Evolutionary conservation across 2,329 filamentous ascomycete genomes (phyloP).

Genomic region (Mycosphaerelloides madeirae): DNA sequence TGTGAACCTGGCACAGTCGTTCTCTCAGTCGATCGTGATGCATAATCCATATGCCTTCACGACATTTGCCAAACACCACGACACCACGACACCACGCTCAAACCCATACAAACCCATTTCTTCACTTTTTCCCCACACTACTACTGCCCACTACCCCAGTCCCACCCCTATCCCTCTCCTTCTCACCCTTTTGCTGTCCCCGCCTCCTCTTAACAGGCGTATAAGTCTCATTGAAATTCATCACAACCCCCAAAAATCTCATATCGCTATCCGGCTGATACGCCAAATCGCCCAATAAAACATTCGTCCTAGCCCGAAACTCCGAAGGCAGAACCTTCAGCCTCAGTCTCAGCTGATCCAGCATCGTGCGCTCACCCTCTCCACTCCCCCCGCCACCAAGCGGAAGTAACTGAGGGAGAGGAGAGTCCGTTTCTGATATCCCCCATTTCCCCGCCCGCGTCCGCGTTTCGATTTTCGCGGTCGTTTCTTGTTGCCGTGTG

Average conservation of each 20-base stretch:
- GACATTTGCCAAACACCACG: too few species aligned
- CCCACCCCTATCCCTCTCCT: too few species aligned
- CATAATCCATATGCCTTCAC: too few species aligned
- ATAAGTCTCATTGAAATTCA: slow-evolving; percentile 99
- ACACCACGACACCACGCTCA: too few species aligned
- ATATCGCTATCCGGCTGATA: slow-evolving; percentile 94
- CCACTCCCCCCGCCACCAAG: slow-evolving; percentile 38
- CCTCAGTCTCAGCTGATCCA: slow-evolving; percentile 70
- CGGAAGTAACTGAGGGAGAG: slow-evolving; percentile 35
- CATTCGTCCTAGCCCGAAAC: slow-evolving; percentile 72
- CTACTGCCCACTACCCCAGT: too few species aligned
- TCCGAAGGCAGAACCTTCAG: slow-evolving; percentile 67
- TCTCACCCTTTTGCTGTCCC: not conserved
- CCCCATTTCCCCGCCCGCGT: slow-evolving; percentile 63
- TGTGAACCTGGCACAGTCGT: too few species aligned
- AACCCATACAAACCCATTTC: too few species aligned
- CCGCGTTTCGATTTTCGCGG: slow-evolving; percentile 64
- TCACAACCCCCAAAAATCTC: slow-evolving; percentile 89
- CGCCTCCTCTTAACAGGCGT: slow-evolving; percentile 64
- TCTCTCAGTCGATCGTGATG: too few species aligned
- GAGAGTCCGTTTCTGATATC: slow-evolving; percentile 50
- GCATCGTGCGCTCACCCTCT: slow-evolving; percentile 55
- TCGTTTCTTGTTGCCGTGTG: slow-evolving; percentile 79
- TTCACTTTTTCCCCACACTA: too few species aligned
- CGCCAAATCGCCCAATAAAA: slow-evolving; percentile 81